phyloP scores from a whole-genome alignment of 2,329 filamentous ascomycete genomes.

The Fusarium humuli region DNA sequence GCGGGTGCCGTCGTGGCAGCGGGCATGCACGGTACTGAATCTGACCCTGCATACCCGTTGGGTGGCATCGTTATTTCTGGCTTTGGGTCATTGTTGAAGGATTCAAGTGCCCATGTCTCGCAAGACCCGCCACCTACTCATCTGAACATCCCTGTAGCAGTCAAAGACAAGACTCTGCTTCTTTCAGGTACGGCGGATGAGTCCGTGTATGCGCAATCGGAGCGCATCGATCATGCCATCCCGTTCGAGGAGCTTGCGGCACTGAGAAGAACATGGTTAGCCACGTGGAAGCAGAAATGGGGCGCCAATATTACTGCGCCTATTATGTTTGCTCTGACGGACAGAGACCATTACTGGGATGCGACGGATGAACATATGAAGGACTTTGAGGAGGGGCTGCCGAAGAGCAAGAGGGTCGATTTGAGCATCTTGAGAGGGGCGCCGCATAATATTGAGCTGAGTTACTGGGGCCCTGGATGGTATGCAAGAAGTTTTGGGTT shows the following conservation, averaged over 20 bases:
- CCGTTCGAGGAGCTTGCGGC: slow-evolving; percentile 33
- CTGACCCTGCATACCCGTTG: slow-evolving; percentile 19
- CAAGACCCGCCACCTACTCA: slow-evolving; percentile 16
- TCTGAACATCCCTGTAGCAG: slow-evolving; percentile 29
- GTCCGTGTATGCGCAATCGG: slow-evolving; percentile 27
- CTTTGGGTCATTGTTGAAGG: slow-evolving; percentile 30
- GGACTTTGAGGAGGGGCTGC: slow-evolving; percentile 19
- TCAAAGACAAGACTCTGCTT: slow-evolving; percentile 36
- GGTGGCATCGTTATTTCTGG: slow-evolving; percentile 35
- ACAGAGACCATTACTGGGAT: slow-evolving; percentile 33
- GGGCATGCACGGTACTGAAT: slow-evolving; percentile 18
- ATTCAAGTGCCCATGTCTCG: slow-evolving; percentile 21
- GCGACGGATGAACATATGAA: slow-evolving; percentile 36
- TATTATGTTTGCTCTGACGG: slow-evolving; percentile 32
- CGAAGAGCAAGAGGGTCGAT: slow-evolving; percentile 31
- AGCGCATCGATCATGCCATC: slow-evolving; percentile 31
- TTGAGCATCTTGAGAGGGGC: slow-evolving; percentile 31
- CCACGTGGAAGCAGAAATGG: slow-evolving; percentile 37
- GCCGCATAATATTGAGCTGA: slow-evolving; percentile 40
- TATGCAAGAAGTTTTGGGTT: slow-evolving; percentile 41
- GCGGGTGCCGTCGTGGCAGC: slow-evolving; percentile 34
- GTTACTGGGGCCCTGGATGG: slow-evolving; percentile 37
- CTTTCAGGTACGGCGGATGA: slow-evolving; percentile 33
- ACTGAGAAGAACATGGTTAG: slow-evolving; percentile 26
- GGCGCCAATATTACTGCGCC: slow-evolving; percentile 21